A percentile compares a stretch with the other conserved stretches of the same genome.
Conservation (phyloP, 192 early-diverging fungal species). For the Linnemannia elongata region DNA sequence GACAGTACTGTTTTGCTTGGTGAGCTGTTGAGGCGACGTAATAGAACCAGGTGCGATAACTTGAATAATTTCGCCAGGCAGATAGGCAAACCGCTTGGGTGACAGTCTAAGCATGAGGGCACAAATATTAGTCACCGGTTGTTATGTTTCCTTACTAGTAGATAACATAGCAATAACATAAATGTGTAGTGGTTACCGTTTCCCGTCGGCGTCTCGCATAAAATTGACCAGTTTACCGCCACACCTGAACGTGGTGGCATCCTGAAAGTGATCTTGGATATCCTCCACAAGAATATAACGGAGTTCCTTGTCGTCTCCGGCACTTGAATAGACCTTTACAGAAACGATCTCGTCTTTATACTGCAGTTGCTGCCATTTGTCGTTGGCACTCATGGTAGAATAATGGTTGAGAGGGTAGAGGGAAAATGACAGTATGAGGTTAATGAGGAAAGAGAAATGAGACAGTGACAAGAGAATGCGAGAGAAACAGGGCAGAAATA, state of each 20-base stretch:
- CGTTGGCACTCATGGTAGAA: no score
- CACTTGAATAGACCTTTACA: no score
- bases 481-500: no score
- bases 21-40: neutral
- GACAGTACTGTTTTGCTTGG: neutral
- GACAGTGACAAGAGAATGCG: no score
- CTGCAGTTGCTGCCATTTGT: no score
- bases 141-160: neutral
- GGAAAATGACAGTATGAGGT: no score
- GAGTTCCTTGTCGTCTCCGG: no score
- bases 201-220: no score
- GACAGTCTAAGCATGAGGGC: slow-evolving; percentile 35
- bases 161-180: neutral
- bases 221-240: neutral
- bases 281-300: neutral
- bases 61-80: slow-evolving; percentile 13
- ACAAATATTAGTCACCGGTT: slow-evolving; percentile 33
- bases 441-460: no score
- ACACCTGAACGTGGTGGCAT: slow-evolving; percentile 59
- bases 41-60: no score
- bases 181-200: neutral
- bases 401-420: no score
- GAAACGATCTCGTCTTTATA: no score
- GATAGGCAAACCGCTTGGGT: slow-evolving; percentile 32
- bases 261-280: slow-evolving; percentile 51